Evolutionary conservation across 1,284 basidiomycete species (phyloP), one percentile per base, ranked within the genome.

Genomic region (Papiliotrema fonsecae): DNA sequence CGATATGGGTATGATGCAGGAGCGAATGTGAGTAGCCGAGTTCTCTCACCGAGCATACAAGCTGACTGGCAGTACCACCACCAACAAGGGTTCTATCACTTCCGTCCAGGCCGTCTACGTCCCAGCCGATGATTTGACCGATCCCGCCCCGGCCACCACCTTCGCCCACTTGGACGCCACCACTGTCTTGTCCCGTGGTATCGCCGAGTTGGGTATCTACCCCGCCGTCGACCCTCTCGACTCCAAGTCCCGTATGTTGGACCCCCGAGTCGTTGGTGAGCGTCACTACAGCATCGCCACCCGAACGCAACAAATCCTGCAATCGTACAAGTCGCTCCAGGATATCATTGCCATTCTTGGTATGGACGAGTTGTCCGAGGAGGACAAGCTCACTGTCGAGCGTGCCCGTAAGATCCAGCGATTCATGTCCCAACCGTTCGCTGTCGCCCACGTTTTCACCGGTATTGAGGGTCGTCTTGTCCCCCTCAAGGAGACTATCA

Each of bases 401-500:
- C 78, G 79, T 63, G 78, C 79, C 51, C 77, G 79, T 65, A 80
- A 80, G 76, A 77, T 80, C 62, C 78, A 78, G 77, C 87, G 88
- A 82, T 96, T 96, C 88, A 96, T 97, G 93, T 96, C 91, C 63
- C 92, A 98, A 79, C 93, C 94, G 57, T 98, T 97, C 88, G 87
- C 90, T 72, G 94, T 98, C 76, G 94, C 94, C 52, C 90, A 97
- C 79, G 89, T 96, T 77, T 97, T 97, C 85, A 97, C 94, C 72
- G 94, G 94, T 82, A 92, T 90, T 72, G 90, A 96, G 81, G 94
- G 93, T 66, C 87, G 87, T 75, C 88, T 97, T 56, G 93, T 97
- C 42, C 79, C 91, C 19, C 78, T 96, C 58, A 93, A 92, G 81
- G 89, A 94, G 70, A 92, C 89, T 58, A 72, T 93, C 69, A 85